Base-by-base conservation (phyloP, 164 flowering plant species). In the Cinnamomum chago region DNA sequence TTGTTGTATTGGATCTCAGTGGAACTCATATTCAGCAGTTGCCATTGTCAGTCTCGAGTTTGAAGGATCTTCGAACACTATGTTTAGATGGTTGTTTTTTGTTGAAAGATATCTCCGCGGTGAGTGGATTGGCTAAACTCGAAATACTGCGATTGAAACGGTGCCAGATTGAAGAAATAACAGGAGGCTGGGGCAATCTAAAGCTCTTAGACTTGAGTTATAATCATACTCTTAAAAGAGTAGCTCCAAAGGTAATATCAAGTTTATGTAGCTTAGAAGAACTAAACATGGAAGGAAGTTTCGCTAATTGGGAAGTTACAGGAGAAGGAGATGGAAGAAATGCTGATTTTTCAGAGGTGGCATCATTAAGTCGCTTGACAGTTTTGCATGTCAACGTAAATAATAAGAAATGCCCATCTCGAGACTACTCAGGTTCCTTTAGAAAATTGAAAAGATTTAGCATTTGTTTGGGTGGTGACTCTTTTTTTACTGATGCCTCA, bases 121-220 rank as follows among this genome's bases (percentile, higher is more conserved):
- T 74, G 3, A 25, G 50, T 28, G 67, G 33, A 9, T 28, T 67
- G 27, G 50, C 23, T 30, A 62, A 65, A 24, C 62, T 73, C 2
- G 76, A 66, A 73, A 25, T 73, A 22, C 70, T 73, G 47, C 22
- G 11, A 40, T 24, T 73, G 7, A 73, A 24, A 4, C 1, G 20
- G 12, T 47, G 58, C 17, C 3, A 1, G 2, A 50, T 73, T 5
- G 2, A 2, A 2, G 18, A 66, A 28, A 17, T 74, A 22, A 52
- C 68, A 30, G 66, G n/a, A 25, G 28, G 52, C 3, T 20, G 67
- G 27, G 18, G 52, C 5, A 74, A 68, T 55, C 25, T 74, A 55
- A 74, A 22, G 65, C 10, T 35, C n/a, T 67, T 74, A 40, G 76
- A 74, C 68, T 33, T 74, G 33, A n/a, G 55, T 0, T 1, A 20